phyloP scores from a whole-genome alignment of 2,329 filamentous ascomycete species.

The Chaetomiaceae sp. region DNA sequence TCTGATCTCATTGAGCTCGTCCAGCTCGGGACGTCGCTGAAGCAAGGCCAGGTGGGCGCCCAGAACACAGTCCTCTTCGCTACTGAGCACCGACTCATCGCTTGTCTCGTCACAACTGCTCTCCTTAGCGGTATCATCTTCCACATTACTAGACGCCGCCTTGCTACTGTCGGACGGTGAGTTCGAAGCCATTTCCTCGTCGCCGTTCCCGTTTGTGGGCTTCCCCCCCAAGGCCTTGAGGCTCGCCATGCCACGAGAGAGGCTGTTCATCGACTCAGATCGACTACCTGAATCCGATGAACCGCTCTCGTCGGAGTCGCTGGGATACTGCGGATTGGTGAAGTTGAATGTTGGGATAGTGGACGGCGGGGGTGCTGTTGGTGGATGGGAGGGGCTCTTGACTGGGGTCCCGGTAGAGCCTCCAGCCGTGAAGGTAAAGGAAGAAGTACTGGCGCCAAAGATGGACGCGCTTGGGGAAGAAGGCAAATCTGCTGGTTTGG shows the following conservation, averaged over 20 bases:
- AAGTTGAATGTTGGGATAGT: not conserved
- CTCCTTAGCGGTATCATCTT: not conserved
- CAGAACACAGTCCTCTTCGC: slow-evolving; percentile 5
- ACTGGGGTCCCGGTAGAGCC: not conserved
- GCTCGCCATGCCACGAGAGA: slow-evolving; percentile 2
- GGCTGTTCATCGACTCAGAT: slow-evolving; percentile 1
- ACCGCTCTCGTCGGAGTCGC: not conserved
- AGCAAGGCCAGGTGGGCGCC: slow-evolving; percentile 21
- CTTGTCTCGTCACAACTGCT: not conserved
- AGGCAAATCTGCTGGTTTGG: slow-evolving; percentile 6
- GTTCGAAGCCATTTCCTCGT: not conserved
- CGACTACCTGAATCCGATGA: not conserved
- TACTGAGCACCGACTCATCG: not conserved
- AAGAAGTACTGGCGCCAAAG: not conserved
- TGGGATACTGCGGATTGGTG: not conserved
- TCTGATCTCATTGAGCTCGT: slow-evolving; percentile 30
- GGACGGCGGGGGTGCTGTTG: not conserved
- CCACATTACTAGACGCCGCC: not conserved
- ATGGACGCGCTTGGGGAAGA: not conserved
- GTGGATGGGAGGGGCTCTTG: not conserved
- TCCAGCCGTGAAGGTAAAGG: not conserved
- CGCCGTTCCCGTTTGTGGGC: not conserved
- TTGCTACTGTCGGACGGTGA: not conserved
- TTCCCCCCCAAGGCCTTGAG: not conserved
- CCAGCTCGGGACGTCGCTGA: slow-evolving; percentile 14